Evolutionary conservation across 257 asterid species (phyloP), one percentile per base, ranked within the genome.

Genomic region (Penstemon davidsonii): DNA sequence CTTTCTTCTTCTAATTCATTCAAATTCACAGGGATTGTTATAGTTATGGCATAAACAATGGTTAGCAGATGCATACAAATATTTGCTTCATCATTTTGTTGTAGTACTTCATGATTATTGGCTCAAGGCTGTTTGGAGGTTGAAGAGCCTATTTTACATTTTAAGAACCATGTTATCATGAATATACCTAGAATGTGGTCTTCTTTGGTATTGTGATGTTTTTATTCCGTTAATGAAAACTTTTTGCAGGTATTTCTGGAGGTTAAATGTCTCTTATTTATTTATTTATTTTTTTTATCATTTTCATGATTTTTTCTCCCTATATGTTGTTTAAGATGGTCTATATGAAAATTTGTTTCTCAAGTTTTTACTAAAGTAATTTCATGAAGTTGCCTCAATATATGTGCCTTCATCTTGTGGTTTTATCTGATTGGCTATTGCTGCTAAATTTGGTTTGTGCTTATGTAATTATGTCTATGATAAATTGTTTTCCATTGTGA

Each of bases 1-100:
- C 49, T 54, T 7, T 12, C 46, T 11, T 53, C 7, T 60, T 60
- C 60, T 60, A 41, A 37, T 33, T 39, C 15, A 7, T 46, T 47
- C 67, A 49, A 40, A 33, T 64, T 12, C 57, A 64, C 56, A 8
- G 36, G 19, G 72, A 58, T 51, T 15, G 53, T 18, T 43, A 25
- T 25, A 25, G 33, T 25, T 2, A 0, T 25, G 33, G 33, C 33
- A 25, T 0, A 50, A 42, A 36, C 54, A 61, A 52, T 54, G 13
- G 50, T 45, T 37, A 25, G 25, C 40, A 5, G 44, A 55, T 11
- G 38, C 4, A 46, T 36, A 53, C 41, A 12, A 40, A 52, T 40
- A 36, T 42, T 43, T 56, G 15, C 11, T 45, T 56, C 25, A 40
- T 37, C 18, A 72, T 4, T 55, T 12, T 11, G 33, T 49, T 37